Conservation (phyloP, 148 eudicot genomes). For the Chenopodium formosanum region DNA sequence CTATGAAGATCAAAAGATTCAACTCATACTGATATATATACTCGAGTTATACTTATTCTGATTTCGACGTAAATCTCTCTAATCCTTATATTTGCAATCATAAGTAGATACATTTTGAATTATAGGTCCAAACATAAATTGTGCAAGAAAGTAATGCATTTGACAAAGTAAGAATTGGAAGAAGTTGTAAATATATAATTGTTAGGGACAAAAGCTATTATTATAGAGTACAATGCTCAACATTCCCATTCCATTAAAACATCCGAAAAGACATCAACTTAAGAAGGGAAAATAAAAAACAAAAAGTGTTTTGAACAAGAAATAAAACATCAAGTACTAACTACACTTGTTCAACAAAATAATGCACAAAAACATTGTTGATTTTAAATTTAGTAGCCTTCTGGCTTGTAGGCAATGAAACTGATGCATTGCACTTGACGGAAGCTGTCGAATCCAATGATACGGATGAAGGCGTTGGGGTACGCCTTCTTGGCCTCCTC, state of each 20-base stretch:
- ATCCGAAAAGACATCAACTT: slow-evolving; percentile 12
- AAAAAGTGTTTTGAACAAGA: neutral
- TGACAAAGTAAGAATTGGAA: neutral
- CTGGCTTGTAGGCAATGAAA: slow-evolving; percentile 62
- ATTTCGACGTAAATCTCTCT: neutral
- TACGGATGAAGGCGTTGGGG: slow-evolving; percentile 46
- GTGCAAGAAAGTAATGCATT: neutral
- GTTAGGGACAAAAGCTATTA: slow-evolving; percentile 15
- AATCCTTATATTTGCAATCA: neutral
- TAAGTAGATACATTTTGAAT: too few relatives aligned
- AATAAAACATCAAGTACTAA: slow-evolving; percentile 4
- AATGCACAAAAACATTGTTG: neutral
- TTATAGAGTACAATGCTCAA: slow-evolving; percentile 15
- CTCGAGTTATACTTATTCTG: neutral
- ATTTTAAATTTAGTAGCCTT: slow-evolving; percentile 2
- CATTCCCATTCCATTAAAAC: slow-evolving; percentile 13
- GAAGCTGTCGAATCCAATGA: slow-evolving; percentile 72
- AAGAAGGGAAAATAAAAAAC: neutral
- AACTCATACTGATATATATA: too few relatives aligned
- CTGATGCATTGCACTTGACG: slow-evolving; percentile 74
- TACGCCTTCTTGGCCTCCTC: slow-evolving; percentile 48
- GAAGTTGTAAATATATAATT: neutral
- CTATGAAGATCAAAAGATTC: too few relatives aligned
- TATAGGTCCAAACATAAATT: neutral
- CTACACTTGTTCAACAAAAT: slow-evolving; percentile 17